Conservation (phyloP, 2,329 filamentous ascomycete species). For the Westerdykella aurantiaca region DNA sequence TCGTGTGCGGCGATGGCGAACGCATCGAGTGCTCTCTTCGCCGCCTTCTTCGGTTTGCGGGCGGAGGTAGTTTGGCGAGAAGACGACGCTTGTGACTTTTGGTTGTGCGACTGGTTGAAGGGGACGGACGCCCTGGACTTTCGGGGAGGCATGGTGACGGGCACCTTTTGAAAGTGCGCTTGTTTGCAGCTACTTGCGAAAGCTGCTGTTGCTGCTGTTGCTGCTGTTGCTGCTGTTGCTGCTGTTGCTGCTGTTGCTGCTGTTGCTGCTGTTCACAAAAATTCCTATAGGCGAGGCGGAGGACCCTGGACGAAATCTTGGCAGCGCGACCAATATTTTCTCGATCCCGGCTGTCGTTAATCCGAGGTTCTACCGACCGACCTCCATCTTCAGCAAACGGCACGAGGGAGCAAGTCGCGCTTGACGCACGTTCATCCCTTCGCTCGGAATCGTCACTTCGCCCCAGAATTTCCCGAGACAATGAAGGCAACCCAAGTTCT, state of each 20-base stretch:
- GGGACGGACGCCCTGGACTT: conserved; percentile 32
- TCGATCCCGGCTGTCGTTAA: neutral
- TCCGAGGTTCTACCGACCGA: conserved; percentile 3
- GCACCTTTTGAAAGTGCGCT: neutral
- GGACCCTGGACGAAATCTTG: conserved; percentile 15
- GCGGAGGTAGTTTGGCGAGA: conserved; percentile 37
- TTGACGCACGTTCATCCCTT: neutral
- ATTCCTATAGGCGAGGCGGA: conserved; percentile 1
- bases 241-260: neutral
- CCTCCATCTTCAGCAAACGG: neutral
- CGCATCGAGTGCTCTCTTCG: conserved; percentile 56
- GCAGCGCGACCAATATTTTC: conserved; percentile 1
- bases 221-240: conserved; percentile 1
- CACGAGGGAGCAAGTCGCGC: neutral
- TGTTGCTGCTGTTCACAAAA: conserved; percentile 1
- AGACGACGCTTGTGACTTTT: conserved; percentile 35
- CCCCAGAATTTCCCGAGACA: conserved; percentile 15
- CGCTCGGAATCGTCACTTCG: neutral
- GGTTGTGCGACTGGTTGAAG: neutral
- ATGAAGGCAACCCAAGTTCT: conserved; percentile 67
- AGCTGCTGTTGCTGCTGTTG: neutral
- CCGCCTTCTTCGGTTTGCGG: conserved; percentile 42
- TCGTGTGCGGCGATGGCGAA: conserved; percentile 59
- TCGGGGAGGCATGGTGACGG: conserved; percentile 45
- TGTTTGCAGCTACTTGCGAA: neutral